Evolutionary conservation across 768 basidiomycete genomes (phyloP).

Genomic region (Auricularia sp.): DNA sequence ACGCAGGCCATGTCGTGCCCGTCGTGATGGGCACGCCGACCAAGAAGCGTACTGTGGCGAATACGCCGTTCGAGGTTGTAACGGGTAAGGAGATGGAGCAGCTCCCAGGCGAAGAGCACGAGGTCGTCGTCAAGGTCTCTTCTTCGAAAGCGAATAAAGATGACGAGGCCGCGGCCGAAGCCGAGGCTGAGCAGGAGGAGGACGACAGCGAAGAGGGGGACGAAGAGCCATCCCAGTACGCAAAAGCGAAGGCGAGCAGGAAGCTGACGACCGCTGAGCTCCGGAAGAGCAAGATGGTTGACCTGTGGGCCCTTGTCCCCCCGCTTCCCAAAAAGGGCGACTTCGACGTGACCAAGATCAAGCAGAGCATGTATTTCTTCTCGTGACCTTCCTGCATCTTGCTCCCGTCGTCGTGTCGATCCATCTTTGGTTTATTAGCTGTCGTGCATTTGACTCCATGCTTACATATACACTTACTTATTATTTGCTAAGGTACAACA

Average conservation of each 20-base stretch:
- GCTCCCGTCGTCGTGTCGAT: neutral
- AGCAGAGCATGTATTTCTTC: conserved; percentile 85
- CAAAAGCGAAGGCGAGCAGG: conserved; percentile 8
- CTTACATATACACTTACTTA: neutral
- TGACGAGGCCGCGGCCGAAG: conserved; percentile 5
- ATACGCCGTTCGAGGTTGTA: conserved; percentile 21
- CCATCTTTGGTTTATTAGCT: too few species aligned
- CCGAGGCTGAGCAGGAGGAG: conserved; percentile 13
- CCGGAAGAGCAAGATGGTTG: conserved; percentile 40
- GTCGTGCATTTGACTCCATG: neutral
- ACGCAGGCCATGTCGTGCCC: conserved; percentile 61
- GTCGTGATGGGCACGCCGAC: conserved; percentile 34
- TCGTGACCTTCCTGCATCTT: conserved; percentile 34
- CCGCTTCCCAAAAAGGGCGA: conserved; percentile 74
- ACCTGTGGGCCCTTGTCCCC: conserved; percentile 65
- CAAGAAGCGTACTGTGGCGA: conserved; percentile 20
- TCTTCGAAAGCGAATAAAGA: neutral
- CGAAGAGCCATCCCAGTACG: conserved; percentile 13
- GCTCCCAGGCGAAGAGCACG: conserved; percentile 9
- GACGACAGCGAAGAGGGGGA: conserved; percentile 14
- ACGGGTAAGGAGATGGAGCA: neutral
- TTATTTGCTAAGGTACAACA: neutral
- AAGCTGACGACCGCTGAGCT: neutral
- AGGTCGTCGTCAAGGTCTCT: conserved; percentile 4
- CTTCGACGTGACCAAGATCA: conserved; percentile 77